phyloP scores from a whole-genome alignment of 192 early-diverging fungal genomes.

The Coemansia sp. region DNA sequence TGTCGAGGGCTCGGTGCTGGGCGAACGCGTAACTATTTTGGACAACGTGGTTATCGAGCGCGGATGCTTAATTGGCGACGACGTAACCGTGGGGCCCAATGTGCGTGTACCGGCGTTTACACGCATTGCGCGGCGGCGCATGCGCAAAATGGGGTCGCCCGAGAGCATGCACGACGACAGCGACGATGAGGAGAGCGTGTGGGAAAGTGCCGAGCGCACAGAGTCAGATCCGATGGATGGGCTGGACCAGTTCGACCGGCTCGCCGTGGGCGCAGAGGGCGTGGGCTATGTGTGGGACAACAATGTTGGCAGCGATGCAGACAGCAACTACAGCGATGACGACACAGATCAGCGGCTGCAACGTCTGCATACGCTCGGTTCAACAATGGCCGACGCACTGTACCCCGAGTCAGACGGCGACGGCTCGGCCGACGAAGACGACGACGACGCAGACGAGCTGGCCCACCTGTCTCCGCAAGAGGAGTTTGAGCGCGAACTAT shows the following conservation, averaged over 20 bases:
- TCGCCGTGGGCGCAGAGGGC: slow-evolving; percentile 58
- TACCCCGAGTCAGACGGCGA: slow-evolving; percentile 22
- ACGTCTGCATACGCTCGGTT: slow-evolving; percentile 36
- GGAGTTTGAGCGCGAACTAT: slow-evolving; percentile 67
- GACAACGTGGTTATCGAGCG: slow-evolving; percentile 65
- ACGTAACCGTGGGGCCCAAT: slow-evolving; percentile 70
- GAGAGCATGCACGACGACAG: slow-evolving; percentile 14
- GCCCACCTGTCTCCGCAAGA: slow-evolving; percentile 53
- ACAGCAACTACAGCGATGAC: slow-evolving; percentile 53
- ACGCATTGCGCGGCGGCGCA: slow-evolving; percentile 52
- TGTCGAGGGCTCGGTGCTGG: slow-evolving; percentile 74
- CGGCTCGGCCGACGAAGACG: slow-evolving; percentile 9
- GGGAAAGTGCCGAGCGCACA: slow-evolving; percentile 11
- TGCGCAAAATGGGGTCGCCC: slow-evolving; percentile 3
- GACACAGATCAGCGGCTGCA: slow-evolving; percentile 3
- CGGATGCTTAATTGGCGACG: slow-evolving; percentile 75
- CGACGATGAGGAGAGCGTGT: slow-evolving; percentile 40
- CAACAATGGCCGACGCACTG: slow-evolving; percentile 17
- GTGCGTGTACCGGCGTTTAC: slow-evolving; percentile 65
- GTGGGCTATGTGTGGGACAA: slow-evolving; percentile 61
- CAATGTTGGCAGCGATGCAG: slow-evolving; percentile 56
- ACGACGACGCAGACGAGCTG: slow-evolving; percentile 37
- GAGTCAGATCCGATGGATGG: neutral
- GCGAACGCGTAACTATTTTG: slow-evolving; percentile 64
- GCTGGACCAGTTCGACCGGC: slow-evolving; percentile 31